Conservation (phyloP, 805 yeast genomes). For the Zygoascus biomembranicola region DNA sequence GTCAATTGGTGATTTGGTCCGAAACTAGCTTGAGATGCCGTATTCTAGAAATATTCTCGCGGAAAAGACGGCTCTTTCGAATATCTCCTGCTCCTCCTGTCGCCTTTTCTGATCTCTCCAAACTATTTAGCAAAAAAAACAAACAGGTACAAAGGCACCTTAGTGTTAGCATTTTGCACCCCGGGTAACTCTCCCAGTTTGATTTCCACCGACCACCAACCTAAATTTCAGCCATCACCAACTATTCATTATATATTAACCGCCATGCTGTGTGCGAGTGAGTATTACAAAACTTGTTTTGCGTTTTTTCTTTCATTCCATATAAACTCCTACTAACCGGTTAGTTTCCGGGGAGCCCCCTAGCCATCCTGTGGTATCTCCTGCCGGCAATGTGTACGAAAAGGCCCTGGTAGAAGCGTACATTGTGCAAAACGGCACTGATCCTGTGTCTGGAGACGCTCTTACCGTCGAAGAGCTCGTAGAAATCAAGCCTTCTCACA, state of each 20-base stretch:
- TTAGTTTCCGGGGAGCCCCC: slow-evolving; percentile 64
- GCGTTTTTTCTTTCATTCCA: neutral
- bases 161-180: no score
- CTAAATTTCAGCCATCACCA: no score
- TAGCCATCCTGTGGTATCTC: slow-evolving; percentile 60
- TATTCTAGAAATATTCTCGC: neutral
- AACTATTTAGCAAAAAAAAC: no score
- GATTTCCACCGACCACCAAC: no score
- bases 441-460: slow-evolving; percentile 67
- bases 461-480: slow-evolving; percentile 53
- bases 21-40: neutral
- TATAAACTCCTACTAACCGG: neutral
- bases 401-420: slow-evolving; percentile 50
- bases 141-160: no score
- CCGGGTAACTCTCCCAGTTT: no score
- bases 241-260: neutral
- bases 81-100: neutral
- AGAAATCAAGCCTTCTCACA: slow-evolving; percentile 27
- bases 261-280: slow-evolving; percentile 26
- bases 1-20: no score
- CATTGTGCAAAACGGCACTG: slow-evolving; percentile 55
- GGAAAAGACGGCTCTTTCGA: neutral
- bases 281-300: slow-evolving; percentile 12
- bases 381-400: slow-evolving; percentile 50
- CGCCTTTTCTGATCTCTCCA: no score